phyloP scores from a whole-genome alignment of 441 rosid species.

The Pelargonium fulgidum region DNA sequence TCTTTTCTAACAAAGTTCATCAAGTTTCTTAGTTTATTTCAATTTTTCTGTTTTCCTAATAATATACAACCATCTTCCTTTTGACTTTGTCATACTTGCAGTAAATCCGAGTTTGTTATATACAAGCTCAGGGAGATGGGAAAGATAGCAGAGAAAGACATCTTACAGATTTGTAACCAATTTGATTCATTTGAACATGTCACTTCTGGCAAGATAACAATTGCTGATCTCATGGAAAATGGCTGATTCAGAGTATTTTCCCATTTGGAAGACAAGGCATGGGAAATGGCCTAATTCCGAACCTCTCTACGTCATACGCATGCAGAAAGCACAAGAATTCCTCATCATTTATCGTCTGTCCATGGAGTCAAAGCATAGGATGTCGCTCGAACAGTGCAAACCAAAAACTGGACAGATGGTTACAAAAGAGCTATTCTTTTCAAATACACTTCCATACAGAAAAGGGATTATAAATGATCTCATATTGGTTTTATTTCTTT shows the following conservation, averaged over 20 bases:
- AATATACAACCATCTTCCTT: not conserved
- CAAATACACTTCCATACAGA: slow-evolving; percentile 1
- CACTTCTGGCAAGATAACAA: not conserved
- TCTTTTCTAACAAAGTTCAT: no score
- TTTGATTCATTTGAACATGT: slow-evolving; percentile 10
- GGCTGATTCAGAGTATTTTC: slow-evolving; percentile 22
- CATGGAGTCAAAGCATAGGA: not conserved
- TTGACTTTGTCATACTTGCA: not conserved
- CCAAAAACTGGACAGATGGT: not conserved
- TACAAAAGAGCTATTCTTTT: slow-evolving; percentile 1
- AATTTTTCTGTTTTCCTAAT: not conserved
- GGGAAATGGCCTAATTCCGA: slow-evolving; percentile 3
- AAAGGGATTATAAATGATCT: not conserved
- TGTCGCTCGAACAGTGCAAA: not conserved
- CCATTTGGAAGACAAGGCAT: slow-evolving; percentile 1
- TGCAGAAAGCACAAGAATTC: slow-evolving; percentile 7
- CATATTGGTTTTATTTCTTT: not conserved
- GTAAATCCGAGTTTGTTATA: slow-evolving; percentile 4
- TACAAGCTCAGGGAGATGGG: slow-evolving; percentile 12
- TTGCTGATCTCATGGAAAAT: slow-evolving; percentile 3
- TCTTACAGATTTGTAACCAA: slow-evolving; percentile 8
- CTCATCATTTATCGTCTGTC: slow-evolving; percentile 1
- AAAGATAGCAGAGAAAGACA: slow-evolving; percentile 10
- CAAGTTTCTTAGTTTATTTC: no score
- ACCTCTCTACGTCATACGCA: slow-evolving; percentile 16